Evolutionary conservation across 1,284 basidiomycete species (phyloP).

Genomic region (Sanghuangporus sanghuang): DNA sequence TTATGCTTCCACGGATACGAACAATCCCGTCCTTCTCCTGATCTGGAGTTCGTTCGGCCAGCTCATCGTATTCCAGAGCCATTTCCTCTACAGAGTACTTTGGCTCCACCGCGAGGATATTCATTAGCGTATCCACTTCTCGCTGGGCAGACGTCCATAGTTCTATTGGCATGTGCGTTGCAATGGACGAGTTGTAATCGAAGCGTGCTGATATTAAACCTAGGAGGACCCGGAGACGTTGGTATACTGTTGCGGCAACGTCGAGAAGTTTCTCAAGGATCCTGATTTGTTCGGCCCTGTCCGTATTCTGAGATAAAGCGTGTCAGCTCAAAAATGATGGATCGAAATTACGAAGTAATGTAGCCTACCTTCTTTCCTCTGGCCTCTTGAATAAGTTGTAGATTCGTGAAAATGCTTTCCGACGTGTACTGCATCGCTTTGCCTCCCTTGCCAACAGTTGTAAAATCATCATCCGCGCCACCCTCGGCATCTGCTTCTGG

Average conservation of each 20-base stretch:
- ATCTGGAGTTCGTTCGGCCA: constrained; percentile 79
- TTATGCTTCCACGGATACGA: constrained; percentile 85
- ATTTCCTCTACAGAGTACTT: constrained; percentile 84
- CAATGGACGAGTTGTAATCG: constrained; percentile 90
- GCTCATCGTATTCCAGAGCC: constrained; percentile 91
- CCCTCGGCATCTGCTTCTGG: constrained; percentile 30
- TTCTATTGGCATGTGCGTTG: constrained; percentile 88
- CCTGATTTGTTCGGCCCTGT: constrained; percentile 91
- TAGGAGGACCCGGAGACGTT: constrained; percentile 91
- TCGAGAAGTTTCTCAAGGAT: constrained; percentile 87
- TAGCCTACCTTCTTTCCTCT: constrained; percentile 86
- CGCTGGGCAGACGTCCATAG: constrained; percentile 85
- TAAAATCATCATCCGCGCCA: constrained; percentile 71
- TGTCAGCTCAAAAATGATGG: constrained; percentile 14
- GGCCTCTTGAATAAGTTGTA: constrained; percentile 90
- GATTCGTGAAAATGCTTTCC: constrained; percentile 90
- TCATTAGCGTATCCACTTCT: constrained; percentile 86
- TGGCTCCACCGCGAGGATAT: constrained; percentile 67
- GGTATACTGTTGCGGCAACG: constrained; percentile 85
- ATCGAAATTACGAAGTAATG: not conserved
- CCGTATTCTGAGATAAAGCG: constrained; percentile 70
- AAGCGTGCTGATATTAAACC: constrained; percentile 93
- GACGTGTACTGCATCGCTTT: constrained; percentile 81
- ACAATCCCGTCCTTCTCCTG: constrained; percentile 65
- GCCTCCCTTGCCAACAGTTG: constrained; percentile 89